Conservation (phyloP, 176 grass and related monocot species). For the Hsuehochloa calcarea region DNA sequence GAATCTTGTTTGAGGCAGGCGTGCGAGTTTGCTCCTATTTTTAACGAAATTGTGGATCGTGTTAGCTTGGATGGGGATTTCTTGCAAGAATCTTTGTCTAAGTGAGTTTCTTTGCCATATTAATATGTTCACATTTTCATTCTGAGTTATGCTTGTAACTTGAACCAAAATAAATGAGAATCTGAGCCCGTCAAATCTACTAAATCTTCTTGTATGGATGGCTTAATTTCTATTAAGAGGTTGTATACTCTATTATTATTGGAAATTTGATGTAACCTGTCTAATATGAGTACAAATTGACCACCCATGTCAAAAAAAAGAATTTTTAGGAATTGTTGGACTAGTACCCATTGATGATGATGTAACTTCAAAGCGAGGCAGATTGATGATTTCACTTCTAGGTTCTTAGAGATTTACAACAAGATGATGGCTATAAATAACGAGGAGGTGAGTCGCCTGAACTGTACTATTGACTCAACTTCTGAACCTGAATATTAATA, state of each 20-base stretch:
- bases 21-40: conserved; percentile 73
- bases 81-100: conserved; percentile 84
- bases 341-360: neutral
- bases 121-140: neutral
- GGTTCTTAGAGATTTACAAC: conserved; percentile 85
- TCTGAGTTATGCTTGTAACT: neutral
- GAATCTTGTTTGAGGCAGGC: conserved; percentile 68
- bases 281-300: neutral
- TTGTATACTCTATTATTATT: neutral
- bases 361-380: conserved; percentile 71
- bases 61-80: conserved; percentile 87
- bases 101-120: conserved; percentile 28
- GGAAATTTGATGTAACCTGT: neutral
- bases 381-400: conserved; percentile 81
- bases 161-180: neutral
- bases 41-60: conserved; percentile 83
- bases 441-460: conserved; percentile 54
- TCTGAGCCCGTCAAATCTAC: neutral
- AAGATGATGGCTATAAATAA: conserved; percentile 85
- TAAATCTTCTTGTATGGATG: neutral
- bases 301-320: neutral
- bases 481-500: neutral
- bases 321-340: neutral
- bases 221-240: neutral
- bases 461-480: neutral